phyloP scores from a whole-genome alignment of 129 eudicot genomes.

The Flaveria trinervia region DNA sequence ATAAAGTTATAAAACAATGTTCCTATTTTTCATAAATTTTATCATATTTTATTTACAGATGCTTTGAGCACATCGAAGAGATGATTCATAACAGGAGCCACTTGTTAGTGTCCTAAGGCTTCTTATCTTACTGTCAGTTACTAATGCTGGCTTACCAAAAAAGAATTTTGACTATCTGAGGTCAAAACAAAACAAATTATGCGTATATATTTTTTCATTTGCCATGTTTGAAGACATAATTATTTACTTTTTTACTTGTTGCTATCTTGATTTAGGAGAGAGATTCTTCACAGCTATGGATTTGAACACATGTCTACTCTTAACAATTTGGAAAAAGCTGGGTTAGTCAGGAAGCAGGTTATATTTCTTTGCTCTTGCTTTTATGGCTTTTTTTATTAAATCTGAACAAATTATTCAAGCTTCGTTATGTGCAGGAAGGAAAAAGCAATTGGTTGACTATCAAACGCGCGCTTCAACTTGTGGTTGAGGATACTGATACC shows the following conservation, averaged over 20 bases:
- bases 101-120: slow-evolving; percentile 74
- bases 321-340: slow-evolving; percentile 87
- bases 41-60: slow-evolving; percentile 50
- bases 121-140: slow-evolving; percentile 80
- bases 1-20: neutral
- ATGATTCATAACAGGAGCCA: slow-evolving; percentile 95
- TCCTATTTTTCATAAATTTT: neutral
- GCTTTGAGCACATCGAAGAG: slow-evolving; percentile 92
- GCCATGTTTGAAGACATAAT: slow-evolving; percentile 3
- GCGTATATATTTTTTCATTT: neutral
- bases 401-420: slow-evolving; percentile 1
- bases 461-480: slow-evolving; percentile 84
- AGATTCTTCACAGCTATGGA: slow-evolving; percentile 96
- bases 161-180: slow-evolving; percentile 83
- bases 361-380: slow-evolving; percentile 7
- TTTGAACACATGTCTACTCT: slow-evolving; percentile 92
- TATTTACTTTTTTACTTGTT: slow-evolving; percentile 18
- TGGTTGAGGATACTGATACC: slow-evolving; percentile 89
- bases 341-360: slow-evolving; percentile 87
- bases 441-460: slow-evolving; percentile 83
- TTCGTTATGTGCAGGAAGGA: slow-evolving; percentile 54
- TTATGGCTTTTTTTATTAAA: neutral
- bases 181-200: slow-evolving; percentile 37
- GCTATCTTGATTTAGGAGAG: slow-evolving; percentile 65
- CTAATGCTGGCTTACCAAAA: slow-evolving; percentile 87